Percentiles rank a stretch among this genome's conserved stretches.
These are phyloP conservation scores for Fraxinus paxiana DNA, from an alignment of 305 asterid species.

Conservation along the genomic window DNA sequence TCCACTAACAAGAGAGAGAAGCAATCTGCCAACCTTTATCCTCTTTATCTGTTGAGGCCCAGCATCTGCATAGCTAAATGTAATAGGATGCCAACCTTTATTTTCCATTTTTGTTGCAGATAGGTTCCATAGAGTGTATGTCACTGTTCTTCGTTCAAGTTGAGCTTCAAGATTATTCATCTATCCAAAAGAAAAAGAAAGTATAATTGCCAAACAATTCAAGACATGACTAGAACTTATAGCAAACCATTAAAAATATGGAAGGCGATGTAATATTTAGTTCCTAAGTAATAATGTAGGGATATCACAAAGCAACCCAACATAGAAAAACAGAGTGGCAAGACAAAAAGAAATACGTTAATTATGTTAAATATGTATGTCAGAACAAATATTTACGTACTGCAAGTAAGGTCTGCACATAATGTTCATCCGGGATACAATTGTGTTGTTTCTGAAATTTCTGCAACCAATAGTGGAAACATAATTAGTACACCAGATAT, in stretches of 20 bases:
- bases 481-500: conserved; percentile 9
- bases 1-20: neutral
- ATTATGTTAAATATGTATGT: neutral
- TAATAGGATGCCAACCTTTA: conserved; percentile 84
- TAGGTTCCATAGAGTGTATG: conserved; percentile 82
- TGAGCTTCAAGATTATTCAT: conserved; percentile 72
- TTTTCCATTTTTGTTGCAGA: conserved; percentile 48
- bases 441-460: conserved; percentile 91
- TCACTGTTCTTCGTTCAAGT: conserved; percentile 84
- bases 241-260: neutral
- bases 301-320: neutral
- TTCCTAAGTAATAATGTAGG: neutral
- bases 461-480: conserved; percentile 44
- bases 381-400: conserved; percentile 39
- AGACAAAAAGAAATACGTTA: neutral
- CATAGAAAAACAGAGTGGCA: neutral
- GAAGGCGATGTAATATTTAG: conserved; percentile 6
- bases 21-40: conserved; percentile 54
- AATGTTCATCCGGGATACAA: conserved; percentile 98
- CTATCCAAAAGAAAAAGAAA: conserved; percentile 32
- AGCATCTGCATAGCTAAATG: conserved; percentile 60
- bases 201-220: conserved; percentile 8
- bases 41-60: conserved; percentile 57
- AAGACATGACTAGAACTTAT: conserved; percentile 1
- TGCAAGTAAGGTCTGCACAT: conserved; percentile 81